phyloP scores from a whole-genome alignment of 164 flowering plant genomes.

The Dillenia suffruticosa region DNA sequence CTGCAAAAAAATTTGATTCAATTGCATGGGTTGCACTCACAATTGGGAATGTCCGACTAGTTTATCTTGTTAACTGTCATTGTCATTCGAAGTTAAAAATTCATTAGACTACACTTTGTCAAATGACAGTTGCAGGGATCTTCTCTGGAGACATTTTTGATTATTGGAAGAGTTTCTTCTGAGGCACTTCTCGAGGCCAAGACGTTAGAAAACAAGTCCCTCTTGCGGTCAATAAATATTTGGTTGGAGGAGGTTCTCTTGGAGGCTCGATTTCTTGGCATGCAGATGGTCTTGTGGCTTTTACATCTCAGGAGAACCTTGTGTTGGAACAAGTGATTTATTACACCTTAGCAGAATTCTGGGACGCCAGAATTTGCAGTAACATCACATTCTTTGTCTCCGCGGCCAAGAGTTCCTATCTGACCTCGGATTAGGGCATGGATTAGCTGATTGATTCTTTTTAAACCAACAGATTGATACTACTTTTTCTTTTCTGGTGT shows the following conservation, averaged over 20 bases:
- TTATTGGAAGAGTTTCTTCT: conserved; percentile 82
- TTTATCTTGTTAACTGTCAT: no score
- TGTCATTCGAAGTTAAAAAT: no score
- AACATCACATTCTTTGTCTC: conserved; percentile 18
- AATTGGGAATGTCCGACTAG: no score
- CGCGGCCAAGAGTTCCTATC: neutral
- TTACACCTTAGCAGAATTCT: neutral
- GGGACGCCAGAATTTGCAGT: neutral
- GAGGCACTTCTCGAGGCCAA: conserved; percentile 73
- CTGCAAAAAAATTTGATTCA: no score
- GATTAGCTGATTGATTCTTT: conserved; percentile 7
- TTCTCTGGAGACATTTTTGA: conserved; percentile 68
- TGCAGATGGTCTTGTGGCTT: conserved; percentile 78
- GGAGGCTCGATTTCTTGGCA: conserved; percentile 56
- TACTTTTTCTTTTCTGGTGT: no score
- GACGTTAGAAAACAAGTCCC: conserved; percentile 43
- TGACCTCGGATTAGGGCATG: conserved; percentile 9
- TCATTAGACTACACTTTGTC: no score
- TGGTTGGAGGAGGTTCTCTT: conserved; percentile 56
- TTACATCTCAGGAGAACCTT: conserved; percentile 53
- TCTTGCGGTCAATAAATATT: conserved; percentile 33
- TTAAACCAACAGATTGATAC: neutral
- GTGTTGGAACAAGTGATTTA: conserved; percentile 15
- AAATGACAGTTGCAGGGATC: conserved; percentile 65
- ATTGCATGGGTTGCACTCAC: no score